Evolutionary conservation across 2,329 filamentous ascomycete species (phyloP).

Genomic region (Aureobasidium sp.): DNA sequence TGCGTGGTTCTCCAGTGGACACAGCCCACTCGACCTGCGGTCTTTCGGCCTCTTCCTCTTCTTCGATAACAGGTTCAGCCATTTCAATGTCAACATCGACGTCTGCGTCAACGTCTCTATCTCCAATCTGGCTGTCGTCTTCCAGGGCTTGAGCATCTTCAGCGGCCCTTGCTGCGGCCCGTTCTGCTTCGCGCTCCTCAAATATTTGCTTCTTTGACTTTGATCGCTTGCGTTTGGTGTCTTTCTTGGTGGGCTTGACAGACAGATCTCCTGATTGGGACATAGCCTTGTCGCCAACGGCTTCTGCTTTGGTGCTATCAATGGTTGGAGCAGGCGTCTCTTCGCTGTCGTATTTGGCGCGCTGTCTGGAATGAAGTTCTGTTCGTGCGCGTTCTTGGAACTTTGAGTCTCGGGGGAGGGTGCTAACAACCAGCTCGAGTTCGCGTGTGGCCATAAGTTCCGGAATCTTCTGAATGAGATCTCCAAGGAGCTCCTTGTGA

Average conservation of each 20-base stretch:
- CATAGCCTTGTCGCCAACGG: slow-evolving; percentile 11
- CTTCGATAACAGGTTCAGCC: slow-evolving; percentile 24
- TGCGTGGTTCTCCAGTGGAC: slow-evolving; percentile 49
- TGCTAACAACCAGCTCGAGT: slow-evolving; percentile 44
- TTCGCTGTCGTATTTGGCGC: slow-evolving; percentile 71
- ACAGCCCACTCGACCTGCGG: slow-evolving; percentile 52
- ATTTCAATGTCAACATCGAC: slow-evolving; percentile 29
- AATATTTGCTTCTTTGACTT: slow-evolving; percentile 74
- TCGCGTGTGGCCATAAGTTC: slow-evolving; percentile 61
- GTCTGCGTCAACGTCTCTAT: slow-evolving; percentile 38
- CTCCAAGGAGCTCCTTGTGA: slow-evolving; percentile 38
- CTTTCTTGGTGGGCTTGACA: slow-evolving; percentile 31
- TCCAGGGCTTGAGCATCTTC: slow-evolving; percentile 23
- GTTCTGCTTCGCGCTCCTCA: slow-evolving; percentile 56
- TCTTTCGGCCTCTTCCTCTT: slow-evolving; percentile 40
- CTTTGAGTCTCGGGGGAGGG: slow-evolving; percentile 47
- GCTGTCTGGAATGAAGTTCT: slow-evolving; percentile 63
- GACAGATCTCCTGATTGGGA: slow-evolving; percentile 16
- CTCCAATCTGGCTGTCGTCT: slow-evolving; percentile 25
- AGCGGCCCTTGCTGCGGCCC: slow-evolving; percentile 28
- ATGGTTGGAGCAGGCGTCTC: slow-evolving; percentile 22
- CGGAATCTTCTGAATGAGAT: slow-evolving; percentile 50
- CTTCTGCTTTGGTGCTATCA: slow-evolving; percentile 17
- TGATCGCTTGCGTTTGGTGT: slow-evolving; percentile 47
- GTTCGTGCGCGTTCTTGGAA: slow-evolving; percentile 70